phyloP scores from a whole-genome alignment of 768 basidiomycete genomes.

The Amanita pallidorosea region DNA sequence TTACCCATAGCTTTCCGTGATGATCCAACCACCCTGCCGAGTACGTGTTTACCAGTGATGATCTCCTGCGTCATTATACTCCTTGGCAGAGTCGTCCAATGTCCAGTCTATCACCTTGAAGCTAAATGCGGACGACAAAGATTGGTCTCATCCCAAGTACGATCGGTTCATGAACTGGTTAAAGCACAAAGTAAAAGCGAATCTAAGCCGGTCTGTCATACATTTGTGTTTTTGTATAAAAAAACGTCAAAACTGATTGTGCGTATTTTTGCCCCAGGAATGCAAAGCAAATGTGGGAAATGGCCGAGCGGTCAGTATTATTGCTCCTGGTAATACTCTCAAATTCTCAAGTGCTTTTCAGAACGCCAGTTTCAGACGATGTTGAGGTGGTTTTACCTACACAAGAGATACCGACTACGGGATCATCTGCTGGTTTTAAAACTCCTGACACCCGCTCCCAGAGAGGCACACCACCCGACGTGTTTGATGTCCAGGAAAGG shows the following conservation, averaged over 20 bases:
- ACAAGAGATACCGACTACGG: neutral
- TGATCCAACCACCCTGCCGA: neutral
- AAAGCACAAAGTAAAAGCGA: neutral
- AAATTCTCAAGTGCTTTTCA: neutral
- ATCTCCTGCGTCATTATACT: neutral
- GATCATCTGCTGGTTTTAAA: neutral
- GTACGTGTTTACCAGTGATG: neutral
- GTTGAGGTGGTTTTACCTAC: neutral
- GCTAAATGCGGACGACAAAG: neutral
- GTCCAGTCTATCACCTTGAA: neutral
- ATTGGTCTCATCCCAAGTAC: neutral
- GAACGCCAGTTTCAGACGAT: neutral
- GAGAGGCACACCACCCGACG: neutral
- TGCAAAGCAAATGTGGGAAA: slow-evolving; percentile 1
- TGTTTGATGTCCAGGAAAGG: neutral
- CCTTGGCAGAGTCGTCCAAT: neutral
- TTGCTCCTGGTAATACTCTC: neutral
- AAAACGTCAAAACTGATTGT: neutral
- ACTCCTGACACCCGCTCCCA: neutral
- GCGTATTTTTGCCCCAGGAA: neutral
- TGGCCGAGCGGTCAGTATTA: slow-evolving; percentile 1
- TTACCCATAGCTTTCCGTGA: neutral
- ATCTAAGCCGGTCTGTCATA: neutral
- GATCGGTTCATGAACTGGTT: neutral
- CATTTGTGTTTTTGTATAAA: neutral